Base-by-base conservation (phyloP, 2,329 filamentous ascomycete species). In the Calycina herbarum region DNA sequence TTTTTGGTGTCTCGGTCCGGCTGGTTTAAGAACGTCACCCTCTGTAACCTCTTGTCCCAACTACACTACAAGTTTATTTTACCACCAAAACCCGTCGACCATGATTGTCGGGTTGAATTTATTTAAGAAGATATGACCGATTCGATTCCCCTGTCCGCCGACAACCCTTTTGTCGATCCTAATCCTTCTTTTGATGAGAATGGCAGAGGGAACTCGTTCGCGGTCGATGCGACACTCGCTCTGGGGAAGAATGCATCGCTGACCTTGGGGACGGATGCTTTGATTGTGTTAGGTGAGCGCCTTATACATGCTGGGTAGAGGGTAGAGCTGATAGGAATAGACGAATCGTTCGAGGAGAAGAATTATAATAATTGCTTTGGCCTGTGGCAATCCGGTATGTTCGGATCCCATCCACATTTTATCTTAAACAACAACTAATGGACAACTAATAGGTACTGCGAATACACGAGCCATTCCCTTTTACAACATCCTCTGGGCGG, bases 401-500 rank as follows among this genome's bases (percentile, higher is more conserved):
- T 63, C 62, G 63, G 48, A 29, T 20, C 33, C 63, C 68, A 63
- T 58, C 42, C 24, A 20, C 31, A 24, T 35, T 45, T 17, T 13
- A 2, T 20, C 6, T 2, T 17, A 45, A 13, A 51, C n/a, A 20
- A 42, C 57, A 67, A 57, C 70, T 73, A 40, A 74, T 70, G 62
- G 24, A 20, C 27, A 35, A 17, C 27, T 31, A 61, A 38, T 54
- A 76, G 74, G 68, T 48, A 72, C 74, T 24, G 70, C 71, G 24
- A 75, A 75, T 62, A 77, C 75, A 24, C 69, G 74, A 82, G 81
- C 84, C 5, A 89, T 97, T 35, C 88, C 91, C 1, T 89, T 93
- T 67, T 94, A 92, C 80, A 91, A 96, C 76, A 80, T 97, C 67
- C 87, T 97, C 59, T 96, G 92, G 89, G 92, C 90, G 48, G 88